These are phyloP conservation scores for Phaeoacremonium minimum DNA, from an alignment of 2,329 filamentous ascomycete species.

Conservation along the genomic window DNA sequence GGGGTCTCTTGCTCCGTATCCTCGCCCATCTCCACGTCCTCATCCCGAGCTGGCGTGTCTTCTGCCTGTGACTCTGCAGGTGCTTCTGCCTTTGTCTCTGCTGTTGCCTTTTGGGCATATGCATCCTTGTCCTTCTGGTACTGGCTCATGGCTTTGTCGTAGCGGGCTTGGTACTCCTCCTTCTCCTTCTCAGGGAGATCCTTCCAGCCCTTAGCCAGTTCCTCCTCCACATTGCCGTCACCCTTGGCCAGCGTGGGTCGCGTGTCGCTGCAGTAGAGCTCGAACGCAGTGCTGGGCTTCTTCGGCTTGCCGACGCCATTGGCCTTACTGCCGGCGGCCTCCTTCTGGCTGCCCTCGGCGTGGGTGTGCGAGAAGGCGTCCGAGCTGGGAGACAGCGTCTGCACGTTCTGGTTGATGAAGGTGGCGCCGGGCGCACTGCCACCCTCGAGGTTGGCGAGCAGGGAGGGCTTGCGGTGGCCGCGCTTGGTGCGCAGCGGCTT, in stretches of 20 bases:
- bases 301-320: constrained; percentile 40
- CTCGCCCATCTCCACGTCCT: constrained; percentile 45
- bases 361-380: constrained; percentile 49
- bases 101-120: constrained; percentile 17
- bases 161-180: constrained; percentile 42
- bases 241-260: constrained; percentile 26
- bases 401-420: constrained; percentile 42
- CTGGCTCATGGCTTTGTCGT: constrained; percentile 30
- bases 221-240: constrained; percentile 40
- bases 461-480: constrained; percentile 60
- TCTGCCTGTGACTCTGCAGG: constrained; percentile 12
- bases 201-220: constrained; percentile 51
- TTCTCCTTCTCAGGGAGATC: constrained; percentile 43
- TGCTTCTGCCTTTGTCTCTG: constrained; percentile 1
- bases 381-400: constrained; percentile 43
- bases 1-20: constrained; percentile 28
- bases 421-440: constrained; percentile 29
- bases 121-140: constrained; percentile 39
- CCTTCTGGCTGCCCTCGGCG: constrained; percentile 22
- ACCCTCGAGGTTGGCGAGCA: constrained; percentile 30
- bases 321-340: constrained; percentile 20
- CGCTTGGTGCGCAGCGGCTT: constrained; percentile 74
- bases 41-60: constrained; percentile 30
- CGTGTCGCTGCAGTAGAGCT: constrained; percentile 49
- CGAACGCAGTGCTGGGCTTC: constrained; percentile 44